A percentile compares a stretch with the other conserved stretches of the same genome.
These are phyloP conservation scores for Pichia sp. DNA, from an alignment of 1,139 yeast species.

Conservation along the genomic window DNA sequence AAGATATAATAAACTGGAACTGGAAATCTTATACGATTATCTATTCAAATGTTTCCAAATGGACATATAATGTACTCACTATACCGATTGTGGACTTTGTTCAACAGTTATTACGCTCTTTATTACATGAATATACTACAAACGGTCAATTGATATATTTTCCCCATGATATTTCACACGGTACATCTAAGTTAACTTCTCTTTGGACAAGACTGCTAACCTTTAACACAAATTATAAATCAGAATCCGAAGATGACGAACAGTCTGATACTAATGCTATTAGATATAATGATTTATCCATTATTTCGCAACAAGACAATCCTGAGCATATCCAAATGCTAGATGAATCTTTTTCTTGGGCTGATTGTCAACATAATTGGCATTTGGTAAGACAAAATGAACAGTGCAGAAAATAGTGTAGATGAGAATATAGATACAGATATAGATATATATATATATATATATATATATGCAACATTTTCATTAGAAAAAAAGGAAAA, in stretches of 20 bases:
- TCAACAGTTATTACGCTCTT: slow-evolving; percentile 50
- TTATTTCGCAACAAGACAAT: neutral
- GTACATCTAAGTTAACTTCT: neutral
- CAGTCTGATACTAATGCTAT: neutral
- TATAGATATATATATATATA: no score
- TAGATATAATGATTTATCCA: neutral
- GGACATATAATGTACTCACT: slow-evolving; percentile 17
- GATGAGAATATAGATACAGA: no score
- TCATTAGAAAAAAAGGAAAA: no score
- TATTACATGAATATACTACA: slow-evolving; percentile 27
- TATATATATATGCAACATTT: no score
- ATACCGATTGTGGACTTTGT: slow-evolving; percentile 33
- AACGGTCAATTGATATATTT: slow-evolving; percentile 2
- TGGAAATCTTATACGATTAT: slow-evolving; percentile 11
- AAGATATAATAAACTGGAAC: neutral
- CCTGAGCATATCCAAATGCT: neutral
- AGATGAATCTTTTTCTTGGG: neutral
- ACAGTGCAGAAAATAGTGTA: neutral
- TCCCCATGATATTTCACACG: neutral
- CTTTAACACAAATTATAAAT: neutral
- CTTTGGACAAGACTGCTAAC: neutral
- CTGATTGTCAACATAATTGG: neutral
- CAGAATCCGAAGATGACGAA: neutral
- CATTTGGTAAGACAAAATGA: neutral
- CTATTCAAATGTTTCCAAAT: slow-evolving; percentile 8